Percentiles rank a stretch among this genome's conserved stretches.
Evolutionary conservation across 495 filamentous ascomycete species (phyloP).

Genomic region (Penicillium fimorum): DNA sequence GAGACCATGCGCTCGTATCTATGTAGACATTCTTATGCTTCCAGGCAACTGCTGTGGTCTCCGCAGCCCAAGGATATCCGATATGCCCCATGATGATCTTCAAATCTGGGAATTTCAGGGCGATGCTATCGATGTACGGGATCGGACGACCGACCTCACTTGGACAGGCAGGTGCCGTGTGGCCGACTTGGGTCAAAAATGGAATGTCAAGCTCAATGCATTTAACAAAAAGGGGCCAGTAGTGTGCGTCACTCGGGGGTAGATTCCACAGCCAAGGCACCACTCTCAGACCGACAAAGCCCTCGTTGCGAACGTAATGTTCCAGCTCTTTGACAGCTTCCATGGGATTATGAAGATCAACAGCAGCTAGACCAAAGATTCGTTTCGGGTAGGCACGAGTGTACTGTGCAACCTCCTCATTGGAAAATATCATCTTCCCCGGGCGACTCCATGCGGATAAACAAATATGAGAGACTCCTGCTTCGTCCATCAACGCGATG

Average conservation of each 20-base stretch:
- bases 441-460: conserved; percentile 9
- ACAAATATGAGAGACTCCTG: conserved; percentile 6
- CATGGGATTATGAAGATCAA: conserved; percentile 7
- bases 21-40: conserved; percentile 12
- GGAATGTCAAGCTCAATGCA: conserved; percentile 11
- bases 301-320: conserved; percentile 2
- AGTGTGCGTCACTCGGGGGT: conserved; percentile 5
- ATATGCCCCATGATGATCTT: conserved; percentile 6
- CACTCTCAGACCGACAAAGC: conserved; percentile 1
- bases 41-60: conserved; percentile 8
- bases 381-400: conserved; percentile 7
- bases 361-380: neutral
- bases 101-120: conserved; percentile 3
- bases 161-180: conserved; percentile 8
- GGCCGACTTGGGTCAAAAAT: conserved; percentile 9
- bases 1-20: conserved; percentile 1
- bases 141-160: conserved; percentile 10
- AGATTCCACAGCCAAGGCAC: conserved; percentile 10
- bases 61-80: conserved; percentile 6
- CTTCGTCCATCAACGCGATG: conserved; percentile 5
- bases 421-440: conserved; percentile 5
- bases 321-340: conserved; percentile 6
- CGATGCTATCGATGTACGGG: conserved; percentile 10
- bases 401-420: conserved; percentile 10
- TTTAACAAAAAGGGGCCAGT: conserved; percentile 9